Base-by-base conservation (phyloP, 768 basidiomycete species). In the Macrolepiota albuminosa region DNA sequence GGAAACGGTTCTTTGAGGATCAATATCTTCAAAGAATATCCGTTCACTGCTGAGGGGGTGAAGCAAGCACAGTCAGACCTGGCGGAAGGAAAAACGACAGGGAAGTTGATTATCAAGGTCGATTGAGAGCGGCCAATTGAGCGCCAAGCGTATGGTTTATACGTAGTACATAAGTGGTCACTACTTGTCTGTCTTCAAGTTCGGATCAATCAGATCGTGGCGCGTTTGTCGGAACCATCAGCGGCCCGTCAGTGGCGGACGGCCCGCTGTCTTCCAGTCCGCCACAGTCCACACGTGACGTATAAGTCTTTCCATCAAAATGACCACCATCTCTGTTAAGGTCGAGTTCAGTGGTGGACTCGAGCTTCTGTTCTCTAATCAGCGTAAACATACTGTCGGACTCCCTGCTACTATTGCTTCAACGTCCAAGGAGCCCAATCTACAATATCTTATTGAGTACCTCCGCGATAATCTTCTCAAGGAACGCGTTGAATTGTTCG, bases 401-500 rank as follows among this genome's bases (percentile, higher is more conserved):
- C 69, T 94, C 6, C 87, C 90, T 3, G 68, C 69, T 2, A 75
- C 62, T 1, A 40, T 68, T 29, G 16, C 59, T 37, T 54, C 59
- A 21, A 56, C 60, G 16, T 56, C 42, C 16, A 66, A 62, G 14
- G 69, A 71, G 16, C 72, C 82, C 8, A 86, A 93, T 67, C 75
- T 98, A 63, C 74, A 83, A 3, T 92, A 86, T 69, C 80, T 99
- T 47, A 87, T 98, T 26, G 80, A 82, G 60, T 85, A 91, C 73
- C 80, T 99, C 62, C 82, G 86, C 56, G 82, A 88, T 59, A 84
- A 88, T 65, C 71, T 95, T 60, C 78, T 99, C 66, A 88, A 83
- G 65, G 94, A 95, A 68, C 78, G 97, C 18, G 84, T 83, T 26
- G 95, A 97, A 69, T 76, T 99, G 61, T 99, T 99, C 71, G 79